Evolutionary conservation across 75 land plant species (phyloP).

Genomic region (Ceratopteris richardii): DNA sequence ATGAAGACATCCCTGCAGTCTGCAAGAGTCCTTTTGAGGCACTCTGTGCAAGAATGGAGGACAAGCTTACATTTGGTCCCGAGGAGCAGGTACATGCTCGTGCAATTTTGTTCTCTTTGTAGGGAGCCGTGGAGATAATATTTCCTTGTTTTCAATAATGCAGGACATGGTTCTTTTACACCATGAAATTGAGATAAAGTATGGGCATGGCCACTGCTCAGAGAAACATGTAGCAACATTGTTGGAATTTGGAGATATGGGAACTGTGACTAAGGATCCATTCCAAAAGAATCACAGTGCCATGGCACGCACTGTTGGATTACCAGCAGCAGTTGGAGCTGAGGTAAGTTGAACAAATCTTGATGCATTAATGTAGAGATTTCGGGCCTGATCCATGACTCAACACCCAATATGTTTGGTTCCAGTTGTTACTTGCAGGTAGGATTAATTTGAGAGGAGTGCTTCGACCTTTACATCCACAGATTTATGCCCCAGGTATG

Average conservation of each 20-base stretch:
- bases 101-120: too few species aligned
- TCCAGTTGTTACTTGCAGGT: conserved; percentile 65
- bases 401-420: background rate
- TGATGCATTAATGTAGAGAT: background rate
- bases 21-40: conserved; percentile 82
- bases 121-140: background rate
- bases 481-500: conserved; percentile 80
- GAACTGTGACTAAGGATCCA: conserved; percentile 13
- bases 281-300: conserved; percentile 38
- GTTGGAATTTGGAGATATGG: conserved; percentile 63
- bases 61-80: conserved; percentile 55
- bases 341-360: conserved; percentile 38
- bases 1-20: conserved; percentile 39
- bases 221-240: conserved; percentile 76
- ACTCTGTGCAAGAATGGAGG: conserved; percentile 83
- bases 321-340: conserved; percentile 92
- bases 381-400: background rate
- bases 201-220: conserved; percentile 34
- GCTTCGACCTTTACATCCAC: conserved; percentile 71
- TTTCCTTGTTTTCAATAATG: background rate
- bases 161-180: conserved; percentile 98
- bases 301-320: conserved; percentile 96
- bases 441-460: conserved; percentile 66
- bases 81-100: conserved; percentile 81
- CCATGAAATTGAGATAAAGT: conserved; percentile 75